Percentiles rank a stretch among this genome's conserved stretches.
phyloP scores from a whole-genome alignment of 441 rosid genomes.

The Heliophila coronopifolia region DNA sequence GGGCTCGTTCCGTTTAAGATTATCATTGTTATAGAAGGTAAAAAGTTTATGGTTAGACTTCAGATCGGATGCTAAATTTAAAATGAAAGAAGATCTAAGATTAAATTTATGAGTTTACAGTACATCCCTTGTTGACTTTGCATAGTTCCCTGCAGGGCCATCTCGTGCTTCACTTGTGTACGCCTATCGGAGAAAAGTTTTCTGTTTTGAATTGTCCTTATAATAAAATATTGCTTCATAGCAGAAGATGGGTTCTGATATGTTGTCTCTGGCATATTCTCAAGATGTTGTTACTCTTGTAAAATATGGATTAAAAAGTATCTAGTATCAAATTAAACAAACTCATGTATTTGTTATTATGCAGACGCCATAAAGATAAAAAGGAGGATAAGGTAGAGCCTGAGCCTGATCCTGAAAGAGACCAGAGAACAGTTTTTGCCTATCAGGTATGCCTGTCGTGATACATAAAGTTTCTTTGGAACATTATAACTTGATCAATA shows the following conservation, averaged over 20 bases:
- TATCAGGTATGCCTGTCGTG: constrained; percentile 62
- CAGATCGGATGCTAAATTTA: constrained; percentile 43
- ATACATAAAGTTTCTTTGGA: neutral
- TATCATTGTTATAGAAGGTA: constrained; percentile 59
- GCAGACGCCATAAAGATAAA: constrained; percentile 76
- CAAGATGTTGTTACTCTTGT: constrained; percentile 20
- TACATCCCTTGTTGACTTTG: constrained; percentile 46
- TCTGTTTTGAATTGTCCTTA: constrained; percentile 37
- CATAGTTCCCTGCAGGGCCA: constrained; percentile 80
- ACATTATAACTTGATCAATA: constrained; percentile 1
- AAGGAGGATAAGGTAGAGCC: constrained; percentile 79
- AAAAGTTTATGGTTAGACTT: constrained; percentile 38
- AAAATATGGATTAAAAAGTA: constrained; percentile 10
- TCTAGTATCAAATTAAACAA: constrained; percentile 11
- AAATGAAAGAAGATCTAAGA: constrained; percentile 32
- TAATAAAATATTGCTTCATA: constrained; percentile 22
- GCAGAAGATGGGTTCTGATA: constrained; percentile 26
- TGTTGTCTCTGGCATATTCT: constrained; percentile 18
- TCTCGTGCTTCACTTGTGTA: constrained; percentile 55
- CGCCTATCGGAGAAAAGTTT: constrained; percentile 48
- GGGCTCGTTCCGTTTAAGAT: constrained; percentile 67
- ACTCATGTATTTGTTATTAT: constrained; percentile 26
- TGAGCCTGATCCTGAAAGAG: constrained; percentile 96
- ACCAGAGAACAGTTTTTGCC: constrained; percentile 97
- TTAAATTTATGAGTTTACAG: constrained; percentile 35